A percentile compares a stretch with the other conserved stretches of the same genome.
Conservation (phyloP, 331 rosid species). For the Quercus tomentella region DNA sequence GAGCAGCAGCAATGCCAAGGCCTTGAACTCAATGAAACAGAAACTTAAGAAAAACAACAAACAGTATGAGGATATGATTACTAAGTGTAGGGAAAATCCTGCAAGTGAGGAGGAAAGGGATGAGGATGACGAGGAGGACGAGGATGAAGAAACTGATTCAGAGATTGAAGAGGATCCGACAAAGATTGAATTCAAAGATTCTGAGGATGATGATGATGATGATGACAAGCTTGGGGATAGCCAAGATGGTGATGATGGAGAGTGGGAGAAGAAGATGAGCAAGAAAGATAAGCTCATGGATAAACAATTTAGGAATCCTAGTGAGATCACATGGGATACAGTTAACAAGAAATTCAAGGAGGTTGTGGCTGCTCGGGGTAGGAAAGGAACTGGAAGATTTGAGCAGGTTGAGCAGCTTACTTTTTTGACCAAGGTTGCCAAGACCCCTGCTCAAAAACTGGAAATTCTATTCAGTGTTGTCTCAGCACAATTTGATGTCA, state of each 20-base stretch:
- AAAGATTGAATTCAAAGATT: conserved; percentile 33
- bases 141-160: conserved; percentile 47
- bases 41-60: conserved; percentile 93
- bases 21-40: conserved; percentile 96
- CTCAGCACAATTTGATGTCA: conserved; percentile 96
- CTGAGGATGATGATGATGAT: conserved; percentile 35
- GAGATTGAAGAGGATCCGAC: conserved; percentile 47
- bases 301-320: conserved; percentile 81
- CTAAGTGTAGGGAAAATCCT: conserved; percentile 74
- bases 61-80: conserved; percentile 76
- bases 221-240: conserved; percentile 25
- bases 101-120: conserved; percentile 74
- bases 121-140: conserved; percentile 42
- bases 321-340: conserved; percentile 89
- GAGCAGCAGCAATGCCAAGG: conserved; percentile 98
- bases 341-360: conserved; percentile 95
- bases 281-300: conserved; percentile 79
- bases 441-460: conserved; percentile 97
- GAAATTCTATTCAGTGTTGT: conserved; percentile 88
- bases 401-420: conserved; percentile 97
- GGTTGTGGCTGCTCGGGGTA: conserved; percentile 89
- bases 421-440: conserved; percentile 93
- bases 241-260: conserved; percentile 25
- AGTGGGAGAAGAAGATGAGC: conserved; percentile 61
- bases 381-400: conserved; percentile 84